Base-by-base conservation (phyloP, 1,284 basidiomycete genomes). In the Naganishia sp. region DNA sequence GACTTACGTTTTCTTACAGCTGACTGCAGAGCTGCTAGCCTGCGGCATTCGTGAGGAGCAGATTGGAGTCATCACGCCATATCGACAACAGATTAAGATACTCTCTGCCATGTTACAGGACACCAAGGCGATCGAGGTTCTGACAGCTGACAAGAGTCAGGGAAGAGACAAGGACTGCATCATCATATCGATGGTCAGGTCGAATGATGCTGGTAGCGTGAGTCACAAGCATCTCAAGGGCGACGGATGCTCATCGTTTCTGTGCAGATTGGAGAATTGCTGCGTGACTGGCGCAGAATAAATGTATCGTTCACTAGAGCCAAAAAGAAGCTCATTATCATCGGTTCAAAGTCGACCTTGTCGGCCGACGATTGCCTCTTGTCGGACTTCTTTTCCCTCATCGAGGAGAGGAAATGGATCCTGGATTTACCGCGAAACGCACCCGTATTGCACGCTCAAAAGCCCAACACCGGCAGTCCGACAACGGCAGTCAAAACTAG, bases 271-370 rank as follows among this genome's bases (percentile, higher is more conserved):
- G 94, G 96, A 2, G 93, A 97, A 65, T 84, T 99, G 11, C 82
- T 99, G 15, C 92, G 90, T 71, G 96, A 98, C 76, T 95, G 93
- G 90, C 84, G 95, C 51, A 82, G 96, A 42, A 89, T 98, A 83
- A 99, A 99, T 74, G 96, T 99, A 41, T 91, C 92, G 3, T 91
- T 99, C 75, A 99, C 96, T 0, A 87, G 96, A 3, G 94, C 95
- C 0, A 87, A 89, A 63, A 86, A 86, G 45, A 97, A 97, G 79
- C 81, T 99, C 3, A 84, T 97, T 74, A 88, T 99, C 66, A 84
- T 99, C 72, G 96, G 95, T 18, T 91, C 90, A 1, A 83, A 87
- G 42, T 84, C 79, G 69, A 96, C 93, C 0, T 82, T 96, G 10
- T 75, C 84, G 31, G 72, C 77, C 23, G 83, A 85, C 0, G 82